Base-by-base conservation (phyloP, 345 rosid species). In the Populus pruinosa region DNA sequence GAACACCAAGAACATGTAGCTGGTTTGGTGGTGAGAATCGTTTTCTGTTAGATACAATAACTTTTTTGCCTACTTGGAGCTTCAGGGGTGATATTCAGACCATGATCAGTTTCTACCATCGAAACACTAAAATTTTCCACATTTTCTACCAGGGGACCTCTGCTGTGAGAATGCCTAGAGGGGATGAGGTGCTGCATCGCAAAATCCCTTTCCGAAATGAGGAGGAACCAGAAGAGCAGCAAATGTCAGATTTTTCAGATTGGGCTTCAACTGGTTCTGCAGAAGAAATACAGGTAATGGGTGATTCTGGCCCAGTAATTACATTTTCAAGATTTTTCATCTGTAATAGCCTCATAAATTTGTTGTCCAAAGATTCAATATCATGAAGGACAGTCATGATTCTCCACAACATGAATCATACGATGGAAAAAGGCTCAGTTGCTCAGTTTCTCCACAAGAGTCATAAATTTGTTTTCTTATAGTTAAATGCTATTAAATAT, bases 161-260 rank as follows among this genome's bases (percentile, higher is more conserved):
- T 69, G 80, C 3, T 1, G 65, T 20, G 68, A 87, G 83, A 75
- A 70, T 36, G 13, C 82, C 86, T 10, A 29, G 55, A 67, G 89
- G 83, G 71, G 80, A 81, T 50, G 88, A 76, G 68, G 71, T 73
- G 84, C 76, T 80, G 18, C 88, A 67, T 65, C 71, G 74, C 35
- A 80, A 85, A 75, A 70, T 61, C 72, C 71, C 50, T 70, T 79
- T 65, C 63, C 71, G 71, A 27, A 79, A 67, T 79, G 89, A 85
- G 50, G 76, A 66, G 3, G 97, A 95, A 83, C 98, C 80, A 73
- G 99, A 93, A 73, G 99, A 96, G 81, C 87, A 97, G 10, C 94
- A 98, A 72, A 87, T 96, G 97, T 91, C 99, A 77, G 93, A 96
- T 88, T 75, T 92, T 83, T 96, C 99, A 1, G 99, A 96, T 81